Percentiles rank a stretch among this genome's conserved stretches.
Conservation (phyloP, 768 basidiomycete species). For the Sporobolomyces phaffii region DNA sequence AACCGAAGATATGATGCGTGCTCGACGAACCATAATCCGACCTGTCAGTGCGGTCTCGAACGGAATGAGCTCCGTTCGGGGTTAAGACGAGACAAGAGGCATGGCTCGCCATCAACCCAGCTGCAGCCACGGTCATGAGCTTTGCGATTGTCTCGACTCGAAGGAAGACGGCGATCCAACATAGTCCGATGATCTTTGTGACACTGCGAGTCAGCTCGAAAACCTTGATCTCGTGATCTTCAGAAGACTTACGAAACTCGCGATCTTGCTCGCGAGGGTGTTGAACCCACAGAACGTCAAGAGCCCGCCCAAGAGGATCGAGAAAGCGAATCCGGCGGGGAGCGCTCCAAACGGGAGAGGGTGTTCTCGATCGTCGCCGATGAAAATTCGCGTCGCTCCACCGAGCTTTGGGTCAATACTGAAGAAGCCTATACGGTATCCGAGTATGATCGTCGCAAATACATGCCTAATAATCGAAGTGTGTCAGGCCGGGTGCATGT, state of each 20-base stretch:
- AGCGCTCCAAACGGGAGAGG: conserved; percentile 16
- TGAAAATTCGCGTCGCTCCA: conserved; percentile 18
- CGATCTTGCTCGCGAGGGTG: conserved; percentile 39
- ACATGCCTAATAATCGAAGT: conserved; percentile 31
- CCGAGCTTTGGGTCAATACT: conserved; percentile 33
- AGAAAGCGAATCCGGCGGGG: conserved; percentile 25
- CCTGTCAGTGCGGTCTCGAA: not conserved
- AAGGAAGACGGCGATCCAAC: conserved; percentile 27
- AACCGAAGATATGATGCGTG: conserved; percentile 31
- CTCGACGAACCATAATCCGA: conserved; percentile 35
- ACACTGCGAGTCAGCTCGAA: not conserved
- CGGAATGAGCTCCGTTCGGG: not conserved
- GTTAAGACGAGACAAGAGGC: rapidly evolving
- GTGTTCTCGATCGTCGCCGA: conserved; percentile 9
- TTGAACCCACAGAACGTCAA: conserved; percentile 38
- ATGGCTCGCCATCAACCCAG: conserved; percentile 25
- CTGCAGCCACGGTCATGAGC: conserved; percentile 6
- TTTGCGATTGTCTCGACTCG: not conserved
- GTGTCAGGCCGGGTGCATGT: not conserved
- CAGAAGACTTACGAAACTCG: conserved; percentile 32
- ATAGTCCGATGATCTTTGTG: conserved; percentile 16
- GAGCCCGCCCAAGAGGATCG: conserved; percentile 31
- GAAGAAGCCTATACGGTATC: conserved; percentile 26
- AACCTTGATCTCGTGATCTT: too few relatives aligned
- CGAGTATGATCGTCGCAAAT: conserved; percentile 23